Evolutionary conservation across 257 asterid genomes (phyloP).

Genomic region (Nicotiana tabacum): DNA sequence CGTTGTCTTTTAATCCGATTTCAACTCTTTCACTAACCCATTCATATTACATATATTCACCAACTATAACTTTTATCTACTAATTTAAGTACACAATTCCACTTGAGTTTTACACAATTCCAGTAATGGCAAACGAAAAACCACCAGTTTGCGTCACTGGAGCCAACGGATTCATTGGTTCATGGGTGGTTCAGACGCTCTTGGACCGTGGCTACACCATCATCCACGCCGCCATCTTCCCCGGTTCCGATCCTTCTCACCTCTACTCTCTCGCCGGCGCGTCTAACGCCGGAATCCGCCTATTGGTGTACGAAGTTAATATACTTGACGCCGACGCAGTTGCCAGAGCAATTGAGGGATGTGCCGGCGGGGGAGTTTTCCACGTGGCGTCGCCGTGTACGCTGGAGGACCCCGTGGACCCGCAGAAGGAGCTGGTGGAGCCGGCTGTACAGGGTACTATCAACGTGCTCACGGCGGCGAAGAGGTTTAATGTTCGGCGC

Average conservation of each 20-base stretch:
- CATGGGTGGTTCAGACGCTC: constrained; percentile 69
- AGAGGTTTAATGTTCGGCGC: constrained; percentile 58
- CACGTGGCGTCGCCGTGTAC: constrained; percentile 96
- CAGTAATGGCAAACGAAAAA: constrained; percentile 13
- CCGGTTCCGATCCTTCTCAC: constrained; percentile 74
- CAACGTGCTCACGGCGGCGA: constrained; percentile 79
- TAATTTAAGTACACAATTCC: neutral
- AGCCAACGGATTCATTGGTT: constrained; percentile 93
- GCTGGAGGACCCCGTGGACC: constrained; percentile 78
- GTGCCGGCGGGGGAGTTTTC: constrained; percentile 77
- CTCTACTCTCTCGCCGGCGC: constrained; percentile 65
- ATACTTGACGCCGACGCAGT: constrained; percentile 60
- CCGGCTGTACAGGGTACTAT: constrained; percentile 83
- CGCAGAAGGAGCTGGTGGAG: constrained; percentile 68
- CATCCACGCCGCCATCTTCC: constrained; percentile 74
- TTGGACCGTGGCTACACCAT: constrained; percentile 67
- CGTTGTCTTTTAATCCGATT: neutral
- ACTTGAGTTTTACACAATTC: neutral
- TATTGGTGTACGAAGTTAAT: constrained; percentile 56
- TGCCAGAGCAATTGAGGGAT: constrained; percentile 50
- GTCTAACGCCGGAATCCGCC: constrained; percentile 23
- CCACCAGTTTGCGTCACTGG: constrained; percentile 85
- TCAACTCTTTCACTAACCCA: neutral
- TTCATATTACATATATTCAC: neutral
- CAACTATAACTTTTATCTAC: neutral